A percentile compares a stretch with the other conserved stretches of the same genome.
Conservation (phyloP, 192 early-diverging fungal species). For the Glomus cerebriforme region DNA sequence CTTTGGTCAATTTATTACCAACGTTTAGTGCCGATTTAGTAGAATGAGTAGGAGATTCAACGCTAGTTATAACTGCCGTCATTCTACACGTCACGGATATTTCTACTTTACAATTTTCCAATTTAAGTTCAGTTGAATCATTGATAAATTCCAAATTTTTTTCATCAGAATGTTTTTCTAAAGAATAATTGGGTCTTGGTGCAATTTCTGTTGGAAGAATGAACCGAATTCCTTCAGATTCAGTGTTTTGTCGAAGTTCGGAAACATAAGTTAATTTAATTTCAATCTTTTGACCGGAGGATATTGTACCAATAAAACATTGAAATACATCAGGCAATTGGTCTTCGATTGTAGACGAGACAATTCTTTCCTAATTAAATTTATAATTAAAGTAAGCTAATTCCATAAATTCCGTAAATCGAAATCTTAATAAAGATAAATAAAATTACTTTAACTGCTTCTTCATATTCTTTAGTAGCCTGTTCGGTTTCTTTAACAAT, state of each 20-base stretch:
- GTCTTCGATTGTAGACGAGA: conserved; percentile 14
- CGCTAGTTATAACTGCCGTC: conserved; percentile 34
- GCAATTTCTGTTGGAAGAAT: conserved; percentile 45
- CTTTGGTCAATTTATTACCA: neutral
- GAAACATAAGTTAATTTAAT: conserved; percentile 49
- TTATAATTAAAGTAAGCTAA: neutral
- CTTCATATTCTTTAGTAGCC: conserved; percentile 18
- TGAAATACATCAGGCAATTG: conserved; percentile 46
- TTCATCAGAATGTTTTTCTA: neutral
- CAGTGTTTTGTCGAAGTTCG: conserved; percentile 49
- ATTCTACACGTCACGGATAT: conserved; percentile 36
- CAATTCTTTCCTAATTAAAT: neutral
- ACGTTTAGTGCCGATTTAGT: neutral
- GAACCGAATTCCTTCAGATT: conserved; percentile 49
- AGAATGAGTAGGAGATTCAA: conserved; percentile 13
- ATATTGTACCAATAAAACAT: conserved; percentile 50
- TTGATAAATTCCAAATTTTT: neutral
- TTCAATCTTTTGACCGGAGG: conserved; percentile 35
- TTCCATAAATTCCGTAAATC: no score
- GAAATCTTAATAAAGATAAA: neutral
- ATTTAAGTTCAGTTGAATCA: neutral
- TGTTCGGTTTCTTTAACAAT: conserved; percentile 26
- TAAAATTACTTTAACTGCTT: neutral
- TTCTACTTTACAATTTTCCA: neutral
- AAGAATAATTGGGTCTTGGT: conserved; percentile 37